A percentile compares a stretch with the other conserved stretches of the same genome.
phyloP scores from a whole-genome alignment of 1,139 yeast genomes.

The Diutina catenulata region DNA sequence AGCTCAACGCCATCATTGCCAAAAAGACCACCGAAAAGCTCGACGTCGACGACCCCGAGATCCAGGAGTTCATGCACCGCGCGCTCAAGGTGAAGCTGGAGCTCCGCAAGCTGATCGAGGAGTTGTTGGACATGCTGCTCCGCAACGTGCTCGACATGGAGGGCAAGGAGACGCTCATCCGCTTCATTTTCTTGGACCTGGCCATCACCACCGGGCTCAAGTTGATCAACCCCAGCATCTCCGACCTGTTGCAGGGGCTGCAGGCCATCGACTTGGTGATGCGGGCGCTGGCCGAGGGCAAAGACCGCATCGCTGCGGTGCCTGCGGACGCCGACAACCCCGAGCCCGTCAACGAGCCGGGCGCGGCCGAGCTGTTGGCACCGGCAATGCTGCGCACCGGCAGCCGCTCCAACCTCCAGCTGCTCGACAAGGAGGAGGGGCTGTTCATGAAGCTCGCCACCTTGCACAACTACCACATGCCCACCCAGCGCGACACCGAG shows the following conservation, averaged over 20 bases:
- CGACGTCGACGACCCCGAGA: neutral
- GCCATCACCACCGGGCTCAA: constrained; percentile 56
- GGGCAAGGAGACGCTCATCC: constrained; percentile 62
- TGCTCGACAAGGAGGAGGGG: constrained; percentile 30
- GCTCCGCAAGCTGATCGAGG: constrained; percentile 42
- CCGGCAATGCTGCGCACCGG: neutral
- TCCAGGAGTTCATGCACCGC: constrained; percentile 26
- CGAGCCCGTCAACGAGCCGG: neutral
- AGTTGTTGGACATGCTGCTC: constrained; percentile 43
- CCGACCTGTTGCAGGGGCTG: neutral
- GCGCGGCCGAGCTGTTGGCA: neutral
- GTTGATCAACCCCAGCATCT: constrained; percentile 24
- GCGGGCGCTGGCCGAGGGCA: neutral
- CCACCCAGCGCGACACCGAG: constrained; percentile 8
- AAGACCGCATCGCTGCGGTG: neutral
- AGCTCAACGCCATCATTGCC: neutral
- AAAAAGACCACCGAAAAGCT: constrained; percentile 3
- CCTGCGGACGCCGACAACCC: neutral
- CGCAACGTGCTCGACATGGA: constrained; percentile 43
- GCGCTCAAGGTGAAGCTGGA: constrained; percentile 32
- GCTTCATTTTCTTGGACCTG: constrained; percentile 58
- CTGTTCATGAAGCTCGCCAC: constrained; percentile 24
- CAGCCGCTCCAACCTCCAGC: neutral
- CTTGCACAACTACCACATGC: constrained; percentile 8
- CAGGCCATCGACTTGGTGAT: constrained; percentile 16